Conservation (phyloP, 2,329 filamentous ascomycete species). For the Grosmannia huntii region DNA sequence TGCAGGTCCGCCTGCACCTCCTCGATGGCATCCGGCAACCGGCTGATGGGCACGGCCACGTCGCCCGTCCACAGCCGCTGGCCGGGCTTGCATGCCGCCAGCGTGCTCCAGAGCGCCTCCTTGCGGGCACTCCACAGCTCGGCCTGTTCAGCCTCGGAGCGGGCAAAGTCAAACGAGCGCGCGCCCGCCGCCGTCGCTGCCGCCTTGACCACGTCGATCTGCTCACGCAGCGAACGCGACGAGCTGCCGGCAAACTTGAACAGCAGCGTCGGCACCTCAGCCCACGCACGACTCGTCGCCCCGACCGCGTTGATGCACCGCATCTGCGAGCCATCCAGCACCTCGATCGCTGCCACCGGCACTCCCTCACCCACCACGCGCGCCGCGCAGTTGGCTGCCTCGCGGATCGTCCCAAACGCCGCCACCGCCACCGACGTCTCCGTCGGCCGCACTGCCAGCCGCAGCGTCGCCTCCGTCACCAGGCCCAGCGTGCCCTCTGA, state of each 20-base stretch:
- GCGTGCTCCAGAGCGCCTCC: constrained; percentile 70
- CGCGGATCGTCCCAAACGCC: constrained; percentile 43
- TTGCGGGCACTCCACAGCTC: constrained; percentile 78
- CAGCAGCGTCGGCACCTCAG: constrained; percentile 63
- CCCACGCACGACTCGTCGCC: constrained; percentile 53
- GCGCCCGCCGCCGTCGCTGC: constrained; percentile 50
- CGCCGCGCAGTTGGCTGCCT: constrained; percentile 68
- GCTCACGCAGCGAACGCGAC: constrained; percentile 56
- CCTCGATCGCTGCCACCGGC: constrained; percentile 81
- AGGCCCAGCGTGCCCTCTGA: constrained; percentile 85
- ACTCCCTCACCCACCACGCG: constrained; percentile 69
- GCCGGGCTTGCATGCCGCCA: constrained; percentile 50
- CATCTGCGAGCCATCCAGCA: constrained; percentile 89
- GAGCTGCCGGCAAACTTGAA: constrained; percentile 73
- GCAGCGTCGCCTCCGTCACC: constrained; percentile 81
- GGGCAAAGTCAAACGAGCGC: constrained; percentile 67
- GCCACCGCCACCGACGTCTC: constrained; percentile 71
- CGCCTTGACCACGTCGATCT: constrained; percentile 53
- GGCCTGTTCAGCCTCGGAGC: constrained; percentile 49
- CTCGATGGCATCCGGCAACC: constrained; percentile 63
- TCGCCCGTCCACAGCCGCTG: constrained; percentile 78
- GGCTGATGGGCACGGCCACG: constrained; percentile 70
- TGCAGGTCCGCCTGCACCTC: constrained; percentile 57
- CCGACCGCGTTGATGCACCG: constrained; percentile 52
- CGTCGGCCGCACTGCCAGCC: constrained; percentile 69